Evolutionary conservation across 208 protist species (phyloP).

Genomic region (Blechomonas ayalai): DNA sequence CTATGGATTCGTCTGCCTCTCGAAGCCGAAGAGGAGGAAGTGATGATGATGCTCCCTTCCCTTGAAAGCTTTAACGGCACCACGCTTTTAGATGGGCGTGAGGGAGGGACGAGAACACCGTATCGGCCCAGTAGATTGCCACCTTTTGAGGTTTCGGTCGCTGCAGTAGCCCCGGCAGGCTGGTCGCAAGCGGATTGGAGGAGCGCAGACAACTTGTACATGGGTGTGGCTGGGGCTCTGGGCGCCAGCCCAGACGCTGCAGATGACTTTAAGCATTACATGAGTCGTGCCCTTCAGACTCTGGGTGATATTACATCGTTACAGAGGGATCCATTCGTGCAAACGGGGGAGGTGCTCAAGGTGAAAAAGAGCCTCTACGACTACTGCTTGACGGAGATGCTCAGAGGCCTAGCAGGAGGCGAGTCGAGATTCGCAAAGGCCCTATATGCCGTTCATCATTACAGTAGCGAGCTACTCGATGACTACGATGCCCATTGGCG

Average conservation of each 20-base stretch:
- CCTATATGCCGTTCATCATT: constrained; percentile 30
- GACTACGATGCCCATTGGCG: constrained; percentile 68
- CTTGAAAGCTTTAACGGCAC: constrained; percentile 61
- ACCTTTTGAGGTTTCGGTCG: background rate
- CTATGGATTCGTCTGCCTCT: constrained; percentile 46
- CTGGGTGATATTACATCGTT: constrained; percentile 44
- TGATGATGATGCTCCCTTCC: constrained; percentile 49
- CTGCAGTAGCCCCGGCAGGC: constrained; percentile 2
- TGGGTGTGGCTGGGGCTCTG: constrained; percentile 14
- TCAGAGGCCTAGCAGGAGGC: constrained; percentile 16
- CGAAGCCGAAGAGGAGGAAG: constrained; percentile 60
- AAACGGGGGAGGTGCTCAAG: constrained; percentile 75
- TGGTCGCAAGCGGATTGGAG: constrained; percentile 34
- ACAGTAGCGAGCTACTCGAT: constrained; percentile 38
- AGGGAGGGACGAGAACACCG: background rate
- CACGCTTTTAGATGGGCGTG: constrained; percentile 12
- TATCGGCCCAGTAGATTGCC: constrained; percentile 8
- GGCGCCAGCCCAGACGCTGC: constrained; percentile 11
- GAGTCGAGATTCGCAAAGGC: constrained; percentile 22
- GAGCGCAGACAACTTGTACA: constrained; percentile 31
- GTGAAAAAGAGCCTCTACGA: constrained; percentile 58
- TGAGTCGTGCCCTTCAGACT: constrained; percentile 55
- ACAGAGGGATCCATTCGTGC: constrained; percentile 31
- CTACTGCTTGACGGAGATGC: constrained; percentile 57
- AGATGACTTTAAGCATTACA: constrained; percentile 59